Evolutionary conservation across 352 stramenopile species (phyloP).

Genomic region (Pythium brassicae): DNA sequence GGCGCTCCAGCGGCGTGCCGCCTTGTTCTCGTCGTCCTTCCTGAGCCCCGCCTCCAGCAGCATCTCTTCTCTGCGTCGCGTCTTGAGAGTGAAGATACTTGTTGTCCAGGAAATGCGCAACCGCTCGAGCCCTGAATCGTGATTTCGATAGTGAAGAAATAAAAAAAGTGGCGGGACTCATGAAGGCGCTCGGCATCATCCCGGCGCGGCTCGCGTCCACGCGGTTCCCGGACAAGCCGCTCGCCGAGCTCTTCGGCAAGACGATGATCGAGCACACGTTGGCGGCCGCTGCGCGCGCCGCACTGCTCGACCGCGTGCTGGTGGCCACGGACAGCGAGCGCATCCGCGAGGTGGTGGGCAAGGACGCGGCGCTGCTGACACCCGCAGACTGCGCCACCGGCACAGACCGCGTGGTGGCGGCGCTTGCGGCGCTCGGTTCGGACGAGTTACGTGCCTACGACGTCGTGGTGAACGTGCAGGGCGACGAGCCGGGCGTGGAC

Average conservation of each 20-base stretch:
- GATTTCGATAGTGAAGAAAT: not conserved
- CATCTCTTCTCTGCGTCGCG: constrained; percentile 33
- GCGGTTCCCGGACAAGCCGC: constrained; percentile 74
- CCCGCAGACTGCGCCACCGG: constrained; percentile 52
- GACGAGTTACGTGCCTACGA: constrained; percentile 53
- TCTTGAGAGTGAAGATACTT: not conserved
- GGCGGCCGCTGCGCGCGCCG: constrained; percentile 39
- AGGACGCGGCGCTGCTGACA: constrained; percentile 49
- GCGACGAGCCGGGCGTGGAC: constrained; percentile 79
- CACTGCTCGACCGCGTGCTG: constrained; percentile 63
- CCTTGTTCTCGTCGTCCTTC: constrained; percentile 49
- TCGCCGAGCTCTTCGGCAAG: constrained; percentile 73
- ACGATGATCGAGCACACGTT: constrained; percentile 86
- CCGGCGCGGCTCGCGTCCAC: constrained; percentile 66
- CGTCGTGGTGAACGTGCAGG: constrained; percentile 81
- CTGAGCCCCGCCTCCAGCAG: constrained; percentile 56
- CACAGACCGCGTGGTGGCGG: constrained; percentile 74
- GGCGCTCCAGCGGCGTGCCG: constrained; percentile 20
- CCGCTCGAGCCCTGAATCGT: not conserved
- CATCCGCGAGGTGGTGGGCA: constrained; percentile 43
- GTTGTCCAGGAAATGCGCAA: not conserved
- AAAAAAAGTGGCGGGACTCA: too few relatives aligned
- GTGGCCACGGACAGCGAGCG: constrained; percentile 73
- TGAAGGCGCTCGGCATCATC: constrained; percentile 76
- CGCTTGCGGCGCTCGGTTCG: constrained; percentile 32